Base-by-base conservation (phyloP, 2,329 filamentous ascomycete species). In the Aphanoascus verrucosus region DNA sequence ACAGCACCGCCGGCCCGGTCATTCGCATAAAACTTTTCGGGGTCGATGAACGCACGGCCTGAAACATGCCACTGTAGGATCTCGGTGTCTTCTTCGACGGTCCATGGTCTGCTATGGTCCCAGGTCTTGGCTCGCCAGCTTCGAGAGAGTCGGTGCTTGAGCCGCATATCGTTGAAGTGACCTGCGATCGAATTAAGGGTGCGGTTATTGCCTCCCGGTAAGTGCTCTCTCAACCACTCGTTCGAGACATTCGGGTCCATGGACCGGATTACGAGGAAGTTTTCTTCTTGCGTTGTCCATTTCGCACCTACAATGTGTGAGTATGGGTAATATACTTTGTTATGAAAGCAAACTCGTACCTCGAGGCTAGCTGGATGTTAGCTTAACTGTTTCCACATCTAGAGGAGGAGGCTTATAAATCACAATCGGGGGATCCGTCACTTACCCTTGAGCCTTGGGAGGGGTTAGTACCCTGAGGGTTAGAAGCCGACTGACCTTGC, bases 61-160 rank as follows among this genome's bases (percentile, higher is more conserved):
- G 53, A 56, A 14, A 58, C 51, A 31, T 58, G 49, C 58, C 58
- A 61, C 42, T 53, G 52, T 12, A 61, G 43, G 28, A 59, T 57
- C 43, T 61, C 59, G 7, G 50, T 41, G 28, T 61, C 58, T 45
- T 61, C 59, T 31, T 53, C 51, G 14, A 58, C 41, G 5, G 52
- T 57, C 54, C 55, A 61, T 12, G 53, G 35, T n/a, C 14, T 42
- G 15, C 48, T 19, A 28, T 56, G 19, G 7, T 37, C 15, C 47
- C 34, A 51, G 15, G 37, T 32, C 19, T 56, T 53, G 7, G 47
- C n/a, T 49, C 55, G 49, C 59, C 59, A 61, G 19, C 42, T 47
- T 28, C 37, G 34, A 2, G 59, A 53, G 8, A 61, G 34, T 9
- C 35, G 42, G 6, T 28, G 38, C 28, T 50, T 48, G 2, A 49